Percentiles rank a stretch among this genome's conserved stretches.
phyloP scores from a whole-genome alignment of 352 stramenopile species.

The Phytophthora megakarya region DNA sequence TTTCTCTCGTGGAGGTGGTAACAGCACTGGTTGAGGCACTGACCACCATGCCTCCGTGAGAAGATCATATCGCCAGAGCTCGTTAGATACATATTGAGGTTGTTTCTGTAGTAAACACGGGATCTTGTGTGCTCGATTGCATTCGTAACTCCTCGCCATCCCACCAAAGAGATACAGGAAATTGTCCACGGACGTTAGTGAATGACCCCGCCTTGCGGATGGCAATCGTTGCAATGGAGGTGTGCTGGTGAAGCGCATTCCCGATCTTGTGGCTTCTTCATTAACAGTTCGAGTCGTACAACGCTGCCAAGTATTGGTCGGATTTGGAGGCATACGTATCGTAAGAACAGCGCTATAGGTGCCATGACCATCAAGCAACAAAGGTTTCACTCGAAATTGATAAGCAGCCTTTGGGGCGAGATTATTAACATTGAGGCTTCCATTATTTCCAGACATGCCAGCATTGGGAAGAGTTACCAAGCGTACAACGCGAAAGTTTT shows the following conservation, averaged over 20 bases:
- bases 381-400: conserved; percentile 56
- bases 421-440: conserved; percentile 29
- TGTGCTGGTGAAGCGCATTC: conserved; percentile 35
- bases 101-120: conserved; percentile 38
- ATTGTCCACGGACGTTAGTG: conserved; percentile 51
- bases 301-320: conserved; percentile 54
- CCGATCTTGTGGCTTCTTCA: conserved; percentile 41
- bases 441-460: conserved; percentile 7
- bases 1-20: conserved; percentile 55
- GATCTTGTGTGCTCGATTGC: conserved; percentile 50
- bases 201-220: conserved; percentile 66
- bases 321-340: conserved; percentile 38
- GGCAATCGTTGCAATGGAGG: conserved; percentile 42
- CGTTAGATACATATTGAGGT: conserved; percentile 51
- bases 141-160: conserved; percentile 58
- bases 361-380: conserved; percentile 47
- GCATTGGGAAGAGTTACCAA: conserved; percentile 30
- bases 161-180: conserved; percentile 74
- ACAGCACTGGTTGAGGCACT: conserved; percentile 17
- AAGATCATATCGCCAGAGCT: conserved; percentile 74
- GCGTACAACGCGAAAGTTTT: conserved; percentile 58
- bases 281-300: conserved; percentile 38
- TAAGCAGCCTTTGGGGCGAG: conserved; percentile 46
- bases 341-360: conserved; percentile 41
- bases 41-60: conserved; percentile 58